phyloP scores from a whole-genome alignment of 805 yeast species.

The Candida rishiriensis region DNA sequence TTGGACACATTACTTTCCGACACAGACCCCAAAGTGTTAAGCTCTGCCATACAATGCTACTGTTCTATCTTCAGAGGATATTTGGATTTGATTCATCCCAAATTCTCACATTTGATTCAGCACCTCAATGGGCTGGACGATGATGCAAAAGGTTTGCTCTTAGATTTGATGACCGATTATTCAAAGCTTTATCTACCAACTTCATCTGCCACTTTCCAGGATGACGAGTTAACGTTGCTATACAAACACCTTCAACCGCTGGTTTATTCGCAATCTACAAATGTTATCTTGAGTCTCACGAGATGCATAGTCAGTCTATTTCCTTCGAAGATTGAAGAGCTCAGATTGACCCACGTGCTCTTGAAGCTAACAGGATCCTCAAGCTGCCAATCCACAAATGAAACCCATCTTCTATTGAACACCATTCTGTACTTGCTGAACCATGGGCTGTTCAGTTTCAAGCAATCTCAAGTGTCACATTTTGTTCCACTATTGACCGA shows the following conservation, averaged over 20 bases:
- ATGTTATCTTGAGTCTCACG: conserved; percentile 58
- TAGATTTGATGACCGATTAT: conserved; percentile 67
- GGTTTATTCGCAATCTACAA: conserved; percentile 47
- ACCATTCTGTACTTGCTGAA: conserved; percentile 23
- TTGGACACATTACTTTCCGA: conserved; percentile 61
- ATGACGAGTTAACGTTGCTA: conserved; percentile 56
- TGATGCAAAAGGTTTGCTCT: conserved; percentile 58
- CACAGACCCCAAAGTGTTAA: conserved; percentile 59
- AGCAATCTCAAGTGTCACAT: conserved; percentile 32
- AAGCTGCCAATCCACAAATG: conserved; percentile 5
- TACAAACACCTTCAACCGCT: conserved; percentile 43
- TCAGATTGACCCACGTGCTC: conserved; percentile 47
- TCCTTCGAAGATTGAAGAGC: conserved; percentile 48
- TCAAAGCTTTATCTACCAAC: conserved; percentile 53
- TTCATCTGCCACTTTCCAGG: conserved; percentile 25
- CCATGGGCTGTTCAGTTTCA: conserved; percentile 35
- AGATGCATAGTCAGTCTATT: conserved; percentile 55
- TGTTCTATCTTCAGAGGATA: conserved; percentile 49
- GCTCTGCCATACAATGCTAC: conserved; percentile 59
- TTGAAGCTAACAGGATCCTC: conserved; percentile 24
- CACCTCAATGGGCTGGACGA: conserved; percentile 55
- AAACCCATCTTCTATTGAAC: conserved; percentile 8
- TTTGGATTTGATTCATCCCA: conserved; percentile 67
- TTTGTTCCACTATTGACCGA: conserved; percentile 62
- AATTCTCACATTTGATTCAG: conserved; percentile 43